These are phyloP conservation scores for Exophiala calicioides DNA, from an alignment of 2,329 filamentous ascomycete genomes.

Conservation along the genomic window DNA sequence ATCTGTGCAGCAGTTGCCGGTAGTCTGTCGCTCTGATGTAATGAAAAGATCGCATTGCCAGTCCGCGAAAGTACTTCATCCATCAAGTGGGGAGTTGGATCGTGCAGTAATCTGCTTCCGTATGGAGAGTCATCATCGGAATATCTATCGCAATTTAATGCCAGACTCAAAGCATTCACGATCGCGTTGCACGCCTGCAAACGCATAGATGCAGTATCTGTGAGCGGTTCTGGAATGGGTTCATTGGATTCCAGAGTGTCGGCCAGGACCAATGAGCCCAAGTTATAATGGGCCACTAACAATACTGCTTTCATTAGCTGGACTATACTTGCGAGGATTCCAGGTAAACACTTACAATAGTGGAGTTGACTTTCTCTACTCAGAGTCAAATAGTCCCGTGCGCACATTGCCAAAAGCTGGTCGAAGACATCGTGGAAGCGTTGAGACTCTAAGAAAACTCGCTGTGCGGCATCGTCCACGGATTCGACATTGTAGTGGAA, in stretches of 20 bases:
- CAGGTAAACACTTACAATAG: slow-evolving; percentile 7
- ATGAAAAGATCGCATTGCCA: slow-evolving; percentile 2
- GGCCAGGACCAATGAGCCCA: slow-evolving; percentile 12
- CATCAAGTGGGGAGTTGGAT: slow-evolving; percentile 12
- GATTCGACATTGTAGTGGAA: slow-evolving; percentile 3
- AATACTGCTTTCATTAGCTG: slow-evolving; percentile 3
- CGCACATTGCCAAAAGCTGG: slow-evolving; percentile 7
- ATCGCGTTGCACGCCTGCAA: slow-evolving; percentile 15
- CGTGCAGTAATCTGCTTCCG: slow-evolving; percentile 8
- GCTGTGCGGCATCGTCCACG: slow-evolving; percentile 1
- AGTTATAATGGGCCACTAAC: slow-evolving; percentile 7
- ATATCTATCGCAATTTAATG: slow-evolving; percentile 9
- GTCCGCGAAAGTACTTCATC: slow-evolving; percentile 5
- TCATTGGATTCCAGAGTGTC: slow-evolving; percentile 5
- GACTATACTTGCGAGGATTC: not conserved
- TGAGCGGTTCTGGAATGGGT: not conserved
- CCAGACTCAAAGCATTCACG: slow-evolving; percentile 10
- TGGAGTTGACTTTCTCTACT: slow-evolving; percentile 1
- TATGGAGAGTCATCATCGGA: slow-evolving; percentile 2
- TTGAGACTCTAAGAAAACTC: slow-evolving; percentile 7
- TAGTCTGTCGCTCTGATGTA: slow-evolving; percentile 2
- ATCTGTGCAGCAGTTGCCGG: not conserved
- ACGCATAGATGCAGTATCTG: not conserved
- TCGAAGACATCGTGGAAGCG: slow-evolving; percentile 15
- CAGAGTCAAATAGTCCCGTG: slow-evolving; percentile 11